These are phyloP conservation scores for Neurospora tetrasperma DNA, from an alignment of 495 filamentous ascomycete species.

Conservation along the genomic window DNA sequence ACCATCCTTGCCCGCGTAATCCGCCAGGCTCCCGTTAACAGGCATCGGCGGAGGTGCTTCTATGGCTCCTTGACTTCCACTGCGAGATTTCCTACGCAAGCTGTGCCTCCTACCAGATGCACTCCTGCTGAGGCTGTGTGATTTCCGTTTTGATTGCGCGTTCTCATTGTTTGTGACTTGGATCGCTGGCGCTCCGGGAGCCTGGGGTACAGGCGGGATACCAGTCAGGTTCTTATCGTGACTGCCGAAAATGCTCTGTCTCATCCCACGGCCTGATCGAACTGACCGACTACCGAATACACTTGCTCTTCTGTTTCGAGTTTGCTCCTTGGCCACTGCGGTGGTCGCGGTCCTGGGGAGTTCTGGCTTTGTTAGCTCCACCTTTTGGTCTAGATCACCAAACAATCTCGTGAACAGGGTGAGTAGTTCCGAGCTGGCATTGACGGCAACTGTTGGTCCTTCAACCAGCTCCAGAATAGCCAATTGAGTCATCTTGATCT, in stretches of 20 bases:
- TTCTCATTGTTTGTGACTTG: constrained; percentile 31
- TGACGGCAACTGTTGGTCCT: constrained; percentile 72
- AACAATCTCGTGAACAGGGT: constrained; percentile 74
- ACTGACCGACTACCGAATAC: constrained; percentile 53
- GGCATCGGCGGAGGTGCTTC: background rate
- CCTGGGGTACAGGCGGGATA: constrained; percentile 19
- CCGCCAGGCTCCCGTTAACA: background rate
- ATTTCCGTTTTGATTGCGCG: constrained; percentile 22
- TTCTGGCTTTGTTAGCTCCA: constrained; percentile 25
- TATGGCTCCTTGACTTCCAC: constrained; percentile 20
- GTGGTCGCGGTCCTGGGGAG: constrained; percentile 61
- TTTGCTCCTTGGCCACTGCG: constrained; percentile 32
- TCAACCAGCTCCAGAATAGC: constrained; percentile 72
- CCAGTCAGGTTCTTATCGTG: constrained; percentile 19
- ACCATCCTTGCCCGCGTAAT: background rate
- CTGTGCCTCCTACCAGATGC: constrained; percentile 32
- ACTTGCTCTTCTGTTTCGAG: constrained; percentile 58
- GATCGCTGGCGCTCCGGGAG: constrained; percentile 24
- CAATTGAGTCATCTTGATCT: constrained; percentile 91
- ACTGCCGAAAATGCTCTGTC: constrained; percentile 18
- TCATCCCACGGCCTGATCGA: constrained; percentile 21
- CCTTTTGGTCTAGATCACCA: constrained; percentile 37
- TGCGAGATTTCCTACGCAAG: constrained; percentile 35
- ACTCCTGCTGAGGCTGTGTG: constrained; percentile 30
- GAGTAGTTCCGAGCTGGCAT: constrained; percentile 71